A percentile compares a stretch with the other conserved stretches of the same genome.
phyloP scores from a whole-genome alignment of 352 stramenopile species.

The Phytophthora hybrid region DNA sequence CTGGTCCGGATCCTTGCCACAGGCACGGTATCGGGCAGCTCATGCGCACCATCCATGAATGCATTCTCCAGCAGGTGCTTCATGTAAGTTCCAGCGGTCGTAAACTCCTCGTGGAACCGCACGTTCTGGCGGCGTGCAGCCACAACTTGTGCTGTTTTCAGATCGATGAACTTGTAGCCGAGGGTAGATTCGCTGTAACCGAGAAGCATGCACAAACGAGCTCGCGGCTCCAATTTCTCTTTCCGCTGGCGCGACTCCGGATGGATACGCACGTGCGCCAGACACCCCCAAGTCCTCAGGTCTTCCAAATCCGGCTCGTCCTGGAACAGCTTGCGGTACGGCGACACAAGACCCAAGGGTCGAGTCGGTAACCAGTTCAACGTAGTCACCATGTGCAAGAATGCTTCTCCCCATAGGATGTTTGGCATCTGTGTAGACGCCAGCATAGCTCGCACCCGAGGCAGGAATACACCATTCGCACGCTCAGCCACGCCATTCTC shows the following conservation, averaged over 20 bases:
- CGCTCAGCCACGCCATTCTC: constrained; percentile 17
- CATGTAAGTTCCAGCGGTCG: constrained; percentile 6
- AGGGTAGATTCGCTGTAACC: constrained; percentile 8
- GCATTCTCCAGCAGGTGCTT: constrained; percentile 6
- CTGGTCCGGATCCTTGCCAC: constrained; percentile 10
- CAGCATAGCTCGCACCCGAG: not conserved
- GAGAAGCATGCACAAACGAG: constrained; percentile 8
- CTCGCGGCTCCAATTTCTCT: constrained; percentile 11
- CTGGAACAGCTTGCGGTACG: not conserved
- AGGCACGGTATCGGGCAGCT: constrained; percentile 4
- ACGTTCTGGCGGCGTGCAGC: constrained; percentile 4
- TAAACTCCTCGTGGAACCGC: constrained; percentile 11
- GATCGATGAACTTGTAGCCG: constrained; percentile 17
- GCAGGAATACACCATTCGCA: constrained; percentile 10
- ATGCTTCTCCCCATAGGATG: constrained; percentile 9
- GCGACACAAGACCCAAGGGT: constrained; percentile 2
- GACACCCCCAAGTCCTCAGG: constrained; percentile 18
- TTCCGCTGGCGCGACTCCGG: constrained; percentile 18
- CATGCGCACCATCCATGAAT: constrained; percentile 4
- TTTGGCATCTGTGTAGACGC: not conserved
- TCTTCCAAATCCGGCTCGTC: not conserved
- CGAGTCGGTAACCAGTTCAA: constrained; percentile 7
- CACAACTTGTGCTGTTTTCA: constrained; percentile 4
- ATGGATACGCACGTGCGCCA: constrained; percentile 11
- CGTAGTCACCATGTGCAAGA: constrained; percentile 9